Conservation (phyloP, 225 moss, liverwort and hornwort genomes). For the Antitrichia curtipendula region DNA sequence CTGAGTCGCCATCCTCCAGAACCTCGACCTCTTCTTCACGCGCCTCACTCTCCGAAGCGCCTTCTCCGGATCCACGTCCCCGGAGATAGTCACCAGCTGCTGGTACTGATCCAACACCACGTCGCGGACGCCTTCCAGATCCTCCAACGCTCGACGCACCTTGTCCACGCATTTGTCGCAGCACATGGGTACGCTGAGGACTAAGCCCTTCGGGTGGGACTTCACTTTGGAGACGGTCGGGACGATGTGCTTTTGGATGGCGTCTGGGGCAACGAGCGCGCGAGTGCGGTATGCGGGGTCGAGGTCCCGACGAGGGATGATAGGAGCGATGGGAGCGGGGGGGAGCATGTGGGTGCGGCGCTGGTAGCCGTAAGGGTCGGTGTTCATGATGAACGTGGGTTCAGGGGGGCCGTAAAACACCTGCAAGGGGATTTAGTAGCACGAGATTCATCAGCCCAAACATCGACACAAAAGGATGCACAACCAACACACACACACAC, state of each 20-base stretch:
- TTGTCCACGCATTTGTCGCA: constrained; percentile 38
- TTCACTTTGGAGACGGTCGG: background rate
- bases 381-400: constrained; percentile 18
- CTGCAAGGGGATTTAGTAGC: background rate
- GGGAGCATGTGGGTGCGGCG: background rate
- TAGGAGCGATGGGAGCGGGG: background rate
- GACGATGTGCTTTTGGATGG: background rate
- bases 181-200: constrained; percentile 35
- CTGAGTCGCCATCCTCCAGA: constrained; percentile 17
- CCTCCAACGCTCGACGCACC: constrained; percentile 5
- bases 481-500: background rate
- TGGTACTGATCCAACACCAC: constrained; percentile 11
- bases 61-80: constrained; percentile 28
- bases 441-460: background rate
- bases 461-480: background rate
- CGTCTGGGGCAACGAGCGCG: constrained; percentile 10
- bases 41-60: constrained; percentile 19
- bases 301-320: background rate
- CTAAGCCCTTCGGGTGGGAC: constrained; percentile 1
- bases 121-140: constrained; percentile 13
- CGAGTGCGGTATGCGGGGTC: background rate
- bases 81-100: constrained; percentile 15
- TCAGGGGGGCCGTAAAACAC: constrained; percentile 32
- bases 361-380: background rate
- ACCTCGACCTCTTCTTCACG: constrained; percentile 24